Evolutionary conservation across 805 yeast species (phyloP), one percentile per base, ranked within the genome.

Genomic region (Vanderwaltozyma yarrowii): DNA sequence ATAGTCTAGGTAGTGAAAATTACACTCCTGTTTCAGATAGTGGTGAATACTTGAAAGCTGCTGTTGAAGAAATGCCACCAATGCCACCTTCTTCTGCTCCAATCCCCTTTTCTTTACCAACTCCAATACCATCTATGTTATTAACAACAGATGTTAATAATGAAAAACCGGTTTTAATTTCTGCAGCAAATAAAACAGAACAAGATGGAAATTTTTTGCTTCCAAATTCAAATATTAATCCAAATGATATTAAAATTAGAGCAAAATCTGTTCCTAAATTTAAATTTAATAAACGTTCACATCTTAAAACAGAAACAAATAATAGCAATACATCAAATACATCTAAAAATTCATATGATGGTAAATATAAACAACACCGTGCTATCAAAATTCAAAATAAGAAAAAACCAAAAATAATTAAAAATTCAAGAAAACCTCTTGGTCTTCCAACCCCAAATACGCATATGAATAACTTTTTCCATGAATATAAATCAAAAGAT

Each of bases 381-480:
- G 54, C 58, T 1, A 54, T 58, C 35, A 51, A 51, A 26, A 57
- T 56, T 37, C 43, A 47, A 30, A 41, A 45, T 33, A 47, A 46
- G 20, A 45, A 45, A 16, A 50, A 46, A 21, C 49, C 49, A 38
- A 56, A 54, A 34, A 47, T 47, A 33, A 48, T 55, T 32, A 60
- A 49, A 40, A 46, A 52, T 45, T 64, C 73, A 17, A 62, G 80
- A 40, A 72, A 75, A 47, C 82, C 84, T 6, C 69, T 79, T 43
- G 80, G 75, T 17, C 75, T 78, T 39, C 83, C 83, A 24, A 74
- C 80, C 10, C 78, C 73, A 49, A 69, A 63, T 42, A 61, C 65
- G 6, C 65, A 65, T 39, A 65, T 66, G 37, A 52, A 62, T 40
- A 61, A 56, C 37, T 67, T 56, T 39, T 64, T 63, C 45, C 58